Evolutionary conservation across 306 rosid species (phyloP).

Genomic region (Senna tora): DNA sequence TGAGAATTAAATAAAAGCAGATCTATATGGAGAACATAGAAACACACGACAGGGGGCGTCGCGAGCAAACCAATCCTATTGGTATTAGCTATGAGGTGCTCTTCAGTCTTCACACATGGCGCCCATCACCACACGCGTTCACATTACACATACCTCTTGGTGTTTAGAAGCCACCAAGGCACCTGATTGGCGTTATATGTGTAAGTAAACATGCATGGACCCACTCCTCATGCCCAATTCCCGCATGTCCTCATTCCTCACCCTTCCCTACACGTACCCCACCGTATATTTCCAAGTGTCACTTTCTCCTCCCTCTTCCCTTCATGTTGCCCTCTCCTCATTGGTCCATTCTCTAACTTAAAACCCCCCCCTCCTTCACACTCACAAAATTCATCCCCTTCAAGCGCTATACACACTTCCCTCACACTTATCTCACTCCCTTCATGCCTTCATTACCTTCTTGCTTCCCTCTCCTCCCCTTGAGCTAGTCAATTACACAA

Average conservation of each 20-base stretch:
- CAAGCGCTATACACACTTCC: background rate
- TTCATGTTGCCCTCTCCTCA: slow-evolving; percentile 52
- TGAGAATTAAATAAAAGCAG: background rate
- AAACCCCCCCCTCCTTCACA: background rate
- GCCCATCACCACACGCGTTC: slow-evolving; percentile 52
- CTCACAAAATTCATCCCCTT: slow-evolving; percentile 10
- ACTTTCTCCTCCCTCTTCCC: slow-evolving; percentile 36
- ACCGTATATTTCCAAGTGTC: slow-evolving; percentile 55
- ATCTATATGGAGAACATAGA: background rate
- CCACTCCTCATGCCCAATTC: slow-evolving; percentile 36
- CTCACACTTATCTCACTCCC: background rate
- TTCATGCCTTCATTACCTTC: background rate
- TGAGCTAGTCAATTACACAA: background rate
- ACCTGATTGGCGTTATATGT: slow-evolving; percentile 46
- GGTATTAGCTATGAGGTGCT: too few relatives aligned
- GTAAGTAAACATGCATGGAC: slow-evolving; percentile 63
- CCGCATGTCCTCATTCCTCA: slow-evolving; percentile 43
- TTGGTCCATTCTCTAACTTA: slow-evolving; percentile 29
- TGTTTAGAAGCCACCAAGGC: slow-evolving; percentile 18
- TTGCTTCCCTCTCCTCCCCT: background rate
- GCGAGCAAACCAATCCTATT: slow-evolving; percentile 50
- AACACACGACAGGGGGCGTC: background rate
- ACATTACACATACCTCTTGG: slow-evolving; percentile 2
- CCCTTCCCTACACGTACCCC: slow-evolving; percentile 59
- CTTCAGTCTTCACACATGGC: slow-evolving; percentile 67